Base-by-base conservation (phyloP, 306 rosid species). In the Ormosia emarginata region DNA sequence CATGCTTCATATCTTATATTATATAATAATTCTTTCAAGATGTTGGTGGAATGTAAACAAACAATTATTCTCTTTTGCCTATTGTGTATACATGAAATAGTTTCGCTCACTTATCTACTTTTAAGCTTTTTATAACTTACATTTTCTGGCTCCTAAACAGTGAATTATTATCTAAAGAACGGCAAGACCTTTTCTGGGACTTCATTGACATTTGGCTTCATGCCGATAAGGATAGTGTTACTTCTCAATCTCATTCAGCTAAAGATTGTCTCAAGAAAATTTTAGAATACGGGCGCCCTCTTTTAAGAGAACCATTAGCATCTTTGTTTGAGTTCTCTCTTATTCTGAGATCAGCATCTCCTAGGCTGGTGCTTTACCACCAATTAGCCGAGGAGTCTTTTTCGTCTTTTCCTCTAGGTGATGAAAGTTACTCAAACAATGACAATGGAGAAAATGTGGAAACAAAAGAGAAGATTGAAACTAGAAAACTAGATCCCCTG, bases 301-400 rank as follows among this genome's bases (percentile, higher is more conserved):
- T 93, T 46, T 77, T 95, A 56, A 81, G 71, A 7, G 94, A 91
- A 76, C 93, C 97, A 6, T 74, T 95, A 82, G 92, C 92, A 4
- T 95, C 97, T 0, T 77, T 93, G 75, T 92, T 92, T 83, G 94
- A 95, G 64, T 92, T 95, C 75, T 88, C 99, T 75, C 93, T 95
- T 56, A 85, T 90, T 61, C 78, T 95, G 66, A 93, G 99, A 91
- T 90, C 99, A 41, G 88, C 98, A 7, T 95, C 98, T 8, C 97
- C 99, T 77, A 84, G 90, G 58, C 85, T 93, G 86, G 92, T 92
- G 56, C 99, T 95, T 72, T 92, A 87, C 66, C 89, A 83, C 70
- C 99, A 93, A 84, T 65, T 95, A 75, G 98, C 97, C 7, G 90
- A 65, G 24, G 92, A 93, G 18, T 93, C 99, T 3, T 92, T 95